Conservation (phyloP, 2,329 filamentous ascomycete genomes). For the Fusarium tanahbumbuense region DNA sequence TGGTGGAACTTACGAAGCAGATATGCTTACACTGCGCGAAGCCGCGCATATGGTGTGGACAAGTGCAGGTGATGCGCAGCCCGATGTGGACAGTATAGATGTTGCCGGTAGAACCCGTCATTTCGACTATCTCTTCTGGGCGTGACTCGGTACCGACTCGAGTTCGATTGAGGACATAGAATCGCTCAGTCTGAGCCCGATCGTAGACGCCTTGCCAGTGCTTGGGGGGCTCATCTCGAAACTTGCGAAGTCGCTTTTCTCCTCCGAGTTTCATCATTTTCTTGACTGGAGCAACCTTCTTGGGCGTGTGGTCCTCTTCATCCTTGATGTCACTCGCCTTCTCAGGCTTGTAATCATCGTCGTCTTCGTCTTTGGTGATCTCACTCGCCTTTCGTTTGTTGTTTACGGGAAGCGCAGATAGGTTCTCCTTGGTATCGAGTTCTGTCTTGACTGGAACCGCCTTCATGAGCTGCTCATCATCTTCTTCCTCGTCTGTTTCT, state of each 20-base stretch:
- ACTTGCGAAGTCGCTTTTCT: constrained; percentile 54
- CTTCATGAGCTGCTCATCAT: background rate
- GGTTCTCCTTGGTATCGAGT: background rate
- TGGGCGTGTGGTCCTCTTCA: background rate
- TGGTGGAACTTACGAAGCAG: constrained; percentile 60
- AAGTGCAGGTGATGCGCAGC: constrained; percentile 64
- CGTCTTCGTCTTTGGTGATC: background rate
- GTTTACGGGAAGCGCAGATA: fast-evolving
- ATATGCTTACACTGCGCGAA: constrained; percentile 75
- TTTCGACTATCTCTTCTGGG: constrained; percentile 66
- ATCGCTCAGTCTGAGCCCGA: constrained; percentile 56
- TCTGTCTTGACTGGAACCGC: background rate
- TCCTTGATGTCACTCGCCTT: background rate
- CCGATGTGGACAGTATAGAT: constrained; percentile 69
- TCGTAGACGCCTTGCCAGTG: constrained; percentile 53
- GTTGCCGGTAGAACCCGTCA: constrained; percentile 74
- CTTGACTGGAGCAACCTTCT: background rate
- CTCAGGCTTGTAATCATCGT: background rate
- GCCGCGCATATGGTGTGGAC: constrained; percentile 63
- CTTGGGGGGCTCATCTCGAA: constrained; percentile 50
- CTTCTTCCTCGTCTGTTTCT: fast-evolving
- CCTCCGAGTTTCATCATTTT: background rate
- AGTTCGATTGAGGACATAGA: constrained; percentile 60
- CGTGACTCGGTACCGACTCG: constrained; percentile 51
- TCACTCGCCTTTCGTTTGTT: background rate